Conservation (phyloP, 2,329 filamentous ascomycete species). For the Dothideomycetes sp. region DNA sequence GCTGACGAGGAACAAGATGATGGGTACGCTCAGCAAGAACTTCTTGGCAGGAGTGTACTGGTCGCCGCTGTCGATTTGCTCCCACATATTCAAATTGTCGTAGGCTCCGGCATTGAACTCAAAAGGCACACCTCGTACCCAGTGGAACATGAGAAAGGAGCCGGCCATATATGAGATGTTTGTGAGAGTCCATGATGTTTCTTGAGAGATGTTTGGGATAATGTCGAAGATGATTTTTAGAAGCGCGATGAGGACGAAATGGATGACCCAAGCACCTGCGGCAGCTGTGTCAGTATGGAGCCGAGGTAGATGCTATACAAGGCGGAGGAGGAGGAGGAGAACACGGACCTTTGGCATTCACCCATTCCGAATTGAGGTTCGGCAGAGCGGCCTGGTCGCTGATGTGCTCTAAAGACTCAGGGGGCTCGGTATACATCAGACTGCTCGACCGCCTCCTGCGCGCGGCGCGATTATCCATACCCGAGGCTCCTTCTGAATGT, state of each 20-base stretch:
- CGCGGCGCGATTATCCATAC: conserved; percentile 39
- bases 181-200: conserved; percentile 96
- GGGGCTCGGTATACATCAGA: conserved; percentile 94
- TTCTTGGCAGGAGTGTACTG: conserved; percentile 99
- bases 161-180: conserved; percentile 99
- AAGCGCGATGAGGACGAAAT: conserved; percentile 81
- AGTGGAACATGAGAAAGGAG: conserved; percentile 99
- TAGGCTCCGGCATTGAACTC: conserved; percentile 98
- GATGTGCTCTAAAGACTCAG: conserved; percentile 93
- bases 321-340: background rate
- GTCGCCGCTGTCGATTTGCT: conserved; percentile 98
- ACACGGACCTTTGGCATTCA: conserved; percentile 84
- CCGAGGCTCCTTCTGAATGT: conserved; percentile 39
- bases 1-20: conserved; percentile 88
- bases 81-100: conserved; percentile 99
- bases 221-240: conserved; percentile 97
- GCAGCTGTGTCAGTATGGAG: conserved; percentile 16
- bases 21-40: conserved; percentile 88
- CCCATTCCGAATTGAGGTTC: conserved; percentile 97
- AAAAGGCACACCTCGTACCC: conserved; percentile 93
- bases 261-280: conserved; percentile 92
- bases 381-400: conserved; percentile 91
- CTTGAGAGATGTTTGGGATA: conserved; percentile 89
- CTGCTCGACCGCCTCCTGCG: conserved; percentile 91
- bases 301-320: background rate